A percentile compares a stretch with the other conserved stretches of the same genome.
Conservation (phyloP, 192 early-diverging fungal species). For the Piromyces finnis region DNA sequence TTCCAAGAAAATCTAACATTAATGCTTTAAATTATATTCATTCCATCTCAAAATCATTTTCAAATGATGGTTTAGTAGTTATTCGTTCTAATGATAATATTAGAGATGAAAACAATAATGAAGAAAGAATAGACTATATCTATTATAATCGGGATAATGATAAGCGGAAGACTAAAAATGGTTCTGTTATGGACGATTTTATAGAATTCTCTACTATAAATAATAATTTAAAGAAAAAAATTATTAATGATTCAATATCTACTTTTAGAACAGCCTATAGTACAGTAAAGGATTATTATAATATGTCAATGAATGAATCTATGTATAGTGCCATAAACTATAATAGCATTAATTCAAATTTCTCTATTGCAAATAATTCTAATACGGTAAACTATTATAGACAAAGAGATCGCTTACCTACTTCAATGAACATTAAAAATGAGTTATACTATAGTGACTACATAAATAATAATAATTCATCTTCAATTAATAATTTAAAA, state of each 20-base stretch:
- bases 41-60: background rate
- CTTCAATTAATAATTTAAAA: background rate
- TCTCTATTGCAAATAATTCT: too few relatives aligned
- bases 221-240: background rate
- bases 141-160: background rate
- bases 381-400: background rate
- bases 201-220: background rate
- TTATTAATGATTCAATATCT: background rate
- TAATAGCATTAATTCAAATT: too few relatives aligned
- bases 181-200: background rate
- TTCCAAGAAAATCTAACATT: background rate
- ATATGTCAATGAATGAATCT: too few relatives aligned
- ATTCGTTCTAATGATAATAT: background rate
- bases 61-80: background rate
- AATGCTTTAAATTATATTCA: background rate
- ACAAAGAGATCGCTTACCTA: background rate
- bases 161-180: background rate
- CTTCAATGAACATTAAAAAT: background rate
- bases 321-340: too few relatives aligned
- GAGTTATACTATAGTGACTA: background rate
- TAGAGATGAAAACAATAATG: background rate
- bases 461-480: background rate
- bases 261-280: background rate
- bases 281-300: background rate
- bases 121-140: background rate